A percentile compares a stretch with the other conserved stretches of the same genome.
These are phyloP conservation scores for Adansonia gregorii DNA, from an alignment of 441 rosid genomes.

Conservation along the genomic window DNA sequence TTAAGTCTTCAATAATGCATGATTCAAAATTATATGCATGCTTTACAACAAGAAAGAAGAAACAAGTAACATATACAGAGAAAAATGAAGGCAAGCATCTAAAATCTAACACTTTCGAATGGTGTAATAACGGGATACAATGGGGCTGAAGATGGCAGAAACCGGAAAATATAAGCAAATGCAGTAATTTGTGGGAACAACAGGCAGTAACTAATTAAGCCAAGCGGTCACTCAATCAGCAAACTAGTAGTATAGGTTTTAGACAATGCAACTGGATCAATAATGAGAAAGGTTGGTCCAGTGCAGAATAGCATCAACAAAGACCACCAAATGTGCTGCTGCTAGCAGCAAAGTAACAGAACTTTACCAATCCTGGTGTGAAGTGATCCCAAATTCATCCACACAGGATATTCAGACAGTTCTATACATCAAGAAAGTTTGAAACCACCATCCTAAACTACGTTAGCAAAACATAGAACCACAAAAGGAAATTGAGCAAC, in stretches of 20 bases:
- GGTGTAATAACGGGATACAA: not conserved
- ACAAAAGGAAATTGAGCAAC: not conserved
- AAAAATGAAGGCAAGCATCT: not conserved
- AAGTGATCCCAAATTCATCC: not conserved
- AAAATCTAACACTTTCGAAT: not conserved
- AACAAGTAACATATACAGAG: not conserved
- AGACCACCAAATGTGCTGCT: not conserved
- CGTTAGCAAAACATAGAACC: not conserved
- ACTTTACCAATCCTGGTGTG: not conserved
- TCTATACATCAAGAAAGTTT: not conserved
- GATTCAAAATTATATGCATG: not conserved
- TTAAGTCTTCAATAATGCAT: not conserved
- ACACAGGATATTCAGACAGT: not conserved
- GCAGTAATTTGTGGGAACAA: not conserved
- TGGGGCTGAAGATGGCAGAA: too few species aligned
- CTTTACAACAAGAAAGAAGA: not conserved
- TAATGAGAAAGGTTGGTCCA: not conserved
- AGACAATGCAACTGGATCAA: not conserved
- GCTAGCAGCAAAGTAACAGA: conserved; percentile 13
- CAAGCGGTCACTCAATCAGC: not conserved
- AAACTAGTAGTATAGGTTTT: not conserved
- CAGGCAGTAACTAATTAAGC: not conserved
- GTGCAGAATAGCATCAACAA: conserved; percentile 18
- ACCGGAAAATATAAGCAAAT: not conserved
- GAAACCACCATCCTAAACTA: not conserved